phyloP scores from a whole-genome alignment of 495 filamentous ascomycete genomes.

The Penicillium pancosmium region DNA sequence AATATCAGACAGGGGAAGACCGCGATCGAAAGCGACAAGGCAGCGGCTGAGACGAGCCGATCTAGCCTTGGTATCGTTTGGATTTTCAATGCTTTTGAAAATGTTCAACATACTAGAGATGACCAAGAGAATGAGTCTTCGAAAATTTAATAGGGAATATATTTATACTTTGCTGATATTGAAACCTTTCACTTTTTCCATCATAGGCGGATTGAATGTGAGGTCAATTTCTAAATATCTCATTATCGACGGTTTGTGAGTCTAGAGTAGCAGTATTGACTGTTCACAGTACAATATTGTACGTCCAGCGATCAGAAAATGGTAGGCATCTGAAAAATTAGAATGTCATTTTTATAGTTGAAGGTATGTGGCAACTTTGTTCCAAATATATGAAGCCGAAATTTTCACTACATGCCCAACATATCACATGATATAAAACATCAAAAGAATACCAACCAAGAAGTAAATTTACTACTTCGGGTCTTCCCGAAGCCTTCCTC shows the following conservation, averaged over 20 bases:
- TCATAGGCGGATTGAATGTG: background rate
- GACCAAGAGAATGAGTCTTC: background rate
- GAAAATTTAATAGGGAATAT: background rate
- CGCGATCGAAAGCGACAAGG: conserved; percentile 3
- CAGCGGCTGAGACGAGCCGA: background rate
- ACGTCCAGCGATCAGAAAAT: too few relatives aligned
- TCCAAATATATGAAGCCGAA: too few relatives aligned
- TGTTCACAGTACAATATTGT: too few relatives aligned
- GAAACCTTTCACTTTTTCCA: too few relatives aligned
- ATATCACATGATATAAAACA: too few relatives aligned
- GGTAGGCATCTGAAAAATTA: too few relatives aligned
- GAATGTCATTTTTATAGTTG: too few relatives aligned
- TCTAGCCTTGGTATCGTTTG: background rate
- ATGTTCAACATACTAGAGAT: background rate
- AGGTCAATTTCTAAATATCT: background rate
- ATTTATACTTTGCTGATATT: background rate
- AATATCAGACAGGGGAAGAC: conserved; percentile 6
- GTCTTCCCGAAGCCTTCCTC: too few relatives aligned
- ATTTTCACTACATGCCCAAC: too few relatives aligned
- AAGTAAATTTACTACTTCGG: background rate
- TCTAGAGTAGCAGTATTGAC: too few relatives aligned
- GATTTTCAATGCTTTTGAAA: background rate
- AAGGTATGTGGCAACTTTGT: too few relatives aligned
- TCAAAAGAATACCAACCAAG: background rate
- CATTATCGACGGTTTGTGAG: too few relatives aligned